Conservation (phyloP, 2,329 filamentous ascomycete species). For the Tricladium varicosporioides region DNA sequence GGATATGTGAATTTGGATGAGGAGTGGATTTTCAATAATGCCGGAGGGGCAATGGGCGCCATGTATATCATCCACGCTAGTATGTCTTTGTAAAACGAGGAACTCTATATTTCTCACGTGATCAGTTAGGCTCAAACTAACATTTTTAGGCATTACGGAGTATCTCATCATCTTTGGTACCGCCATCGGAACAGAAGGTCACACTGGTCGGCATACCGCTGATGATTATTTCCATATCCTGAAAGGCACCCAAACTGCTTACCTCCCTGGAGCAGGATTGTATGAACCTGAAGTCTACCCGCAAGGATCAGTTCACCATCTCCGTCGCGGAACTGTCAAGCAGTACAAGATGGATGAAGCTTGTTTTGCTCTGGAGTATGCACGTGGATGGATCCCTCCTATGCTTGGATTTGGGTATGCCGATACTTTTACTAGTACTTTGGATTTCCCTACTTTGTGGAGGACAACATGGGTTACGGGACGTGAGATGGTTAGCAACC, state of each 20-base stretch:
- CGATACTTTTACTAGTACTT: constrained; percentile 74
- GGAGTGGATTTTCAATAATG: constrained; percentile 92
- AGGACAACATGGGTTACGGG: constrained; percentile 72
- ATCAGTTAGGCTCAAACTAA: constrained; percentile 9
- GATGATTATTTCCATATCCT: constrained; percentile 96
- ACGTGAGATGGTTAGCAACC: constrained; percentile 71
- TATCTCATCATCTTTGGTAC: constrained; percentile 85
- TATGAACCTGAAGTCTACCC: constrained; percentile 70
- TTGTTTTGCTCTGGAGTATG: constrained; percentile 83
- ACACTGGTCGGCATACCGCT: constrained; percentile 83
- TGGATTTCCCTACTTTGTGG: constrained; percentile 85
- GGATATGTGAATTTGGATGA: constrained; percentile 66
- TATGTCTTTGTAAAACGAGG: constrained; percentile 41
- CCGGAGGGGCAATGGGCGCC: constrained; percentile 85
- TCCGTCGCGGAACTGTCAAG: constrained; percentile 69
- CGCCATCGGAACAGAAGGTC: constrained; percentile 80
- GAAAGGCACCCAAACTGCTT: constrained; percentile 72
- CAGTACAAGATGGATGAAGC: constrained; percentile 78
- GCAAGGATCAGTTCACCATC: constrained; percentile 68
- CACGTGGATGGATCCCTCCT: constrained; percentile 84
- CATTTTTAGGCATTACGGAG: constrained; percentile 66
- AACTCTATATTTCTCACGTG: constrained; percentile 5
- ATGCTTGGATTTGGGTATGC: constrained; percentile 91
- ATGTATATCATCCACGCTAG: constrained; percentile 90
- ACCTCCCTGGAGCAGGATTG: constrained; percentile 55